A percentile compares a stretch with the other conserved stretches of the same genome.
Conservation (phyloP, 1,284 basidiomycete species). For the Taiwanofungus camphoratus region DNA sequence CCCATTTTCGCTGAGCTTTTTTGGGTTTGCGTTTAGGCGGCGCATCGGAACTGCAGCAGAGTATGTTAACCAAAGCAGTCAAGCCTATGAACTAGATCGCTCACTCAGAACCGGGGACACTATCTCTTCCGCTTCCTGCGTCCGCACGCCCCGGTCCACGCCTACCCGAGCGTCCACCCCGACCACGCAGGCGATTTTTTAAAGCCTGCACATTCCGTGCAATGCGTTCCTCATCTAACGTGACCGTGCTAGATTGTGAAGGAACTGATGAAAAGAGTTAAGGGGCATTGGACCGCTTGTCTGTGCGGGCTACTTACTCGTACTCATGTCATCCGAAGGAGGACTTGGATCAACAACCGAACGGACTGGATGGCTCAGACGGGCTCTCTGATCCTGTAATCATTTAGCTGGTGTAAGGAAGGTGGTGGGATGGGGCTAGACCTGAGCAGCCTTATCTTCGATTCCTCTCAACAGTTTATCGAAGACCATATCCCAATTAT, state of each 20-base stretch:
- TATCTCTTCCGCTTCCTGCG: slow-evolving; percentile 54
- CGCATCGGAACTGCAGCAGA: slow-evolving; percentile 67
- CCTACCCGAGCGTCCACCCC: slow-evolving; percentile 54
- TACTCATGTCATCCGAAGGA: slow-evolving; percentile 56
- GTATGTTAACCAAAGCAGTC: slow-evolving; percentile 2
- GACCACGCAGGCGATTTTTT: slow-evolving; percentile 74
- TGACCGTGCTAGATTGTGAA: slow-evolving; percentile 46
- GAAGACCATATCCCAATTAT: slow-evolving; percentile 81
- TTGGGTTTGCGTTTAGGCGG: slow-evolving; percentile 53
- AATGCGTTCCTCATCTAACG: slow-evolving; percentile 84
- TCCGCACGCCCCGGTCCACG: slow-evolving; percentile 46
- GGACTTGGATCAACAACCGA: slow-evolving; percentile 38
- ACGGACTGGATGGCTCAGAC: slow-evolving; percentile 42
- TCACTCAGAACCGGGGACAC: slow-evolving; percentile 60
- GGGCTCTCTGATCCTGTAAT: slow-evolving; percentile 60
- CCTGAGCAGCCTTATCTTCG: slow-evolving; percentile 72
- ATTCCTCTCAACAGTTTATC: slow-evolving; percentile 71
- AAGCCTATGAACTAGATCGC: slow-evolving; percentile 20
- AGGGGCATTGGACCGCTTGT: slow-evolving; percentile 8
- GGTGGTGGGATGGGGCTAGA: slow-evolving; percentile 22
- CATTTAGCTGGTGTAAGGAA: slow-evolving; percentile 4
- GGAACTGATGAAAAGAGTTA: slow-evolving; percentile 38
- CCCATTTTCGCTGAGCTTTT: slow-evolving; percentile 92
- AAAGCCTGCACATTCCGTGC: slow-evolving; percentile 89
- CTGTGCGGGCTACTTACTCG: slow-evolving; percentile 32